phyloP scores from a whole-genome alignment of 2,329 filamentous ascomycete genomes.

The Ascocoryne sarcoides region DNA sequence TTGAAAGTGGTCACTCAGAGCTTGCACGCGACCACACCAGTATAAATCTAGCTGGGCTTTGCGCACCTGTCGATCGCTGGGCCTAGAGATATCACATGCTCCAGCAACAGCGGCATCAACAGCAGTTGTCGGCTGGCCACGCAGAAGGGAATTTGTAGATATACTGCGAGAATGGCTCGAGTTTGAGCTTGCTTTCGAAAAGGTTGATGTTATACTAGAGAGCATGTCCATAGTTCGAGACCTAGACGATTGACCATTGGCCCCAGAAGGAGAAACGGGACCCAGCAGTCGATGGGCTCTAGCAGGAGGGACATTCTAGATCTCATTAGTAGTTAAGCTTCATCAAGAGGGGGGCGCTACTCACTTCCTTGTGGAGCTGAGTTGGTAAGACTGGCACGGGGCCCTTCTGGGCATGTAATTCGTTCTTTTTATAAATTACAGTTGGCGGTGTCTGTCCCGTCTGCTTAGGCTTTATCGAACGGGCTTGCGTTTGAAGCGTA shows the following conservation, averaged over 20 bases:
- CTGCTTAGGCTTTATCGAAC: too few relatives aligned
- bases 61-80: not conserved
- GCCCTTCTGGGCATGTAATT: conserved; percentile 8
- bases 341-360: not conserved
- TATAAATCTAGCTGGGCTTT: not conserved
- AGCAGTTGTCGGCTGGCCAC: conserved; percentile 1
- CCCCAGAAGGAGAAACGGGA: conserved; percentile 11
- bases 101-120: not conserved
- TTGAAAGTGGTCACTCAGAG: conserved; percentile 1
- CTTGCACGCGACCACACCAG: not conserved
- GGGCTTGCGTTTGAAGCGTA: too few relatives aligned
- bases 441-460: too few relatives aligned
- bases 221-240: conserved; percentile 39
- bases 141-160: not conserved
- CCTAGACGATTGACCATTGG: conserved; percentile 27
- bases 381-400: conserved; percentile 9
- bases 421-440: conserved; percentile 1
- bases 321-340: not conserved
- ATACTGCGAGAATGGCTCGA: not conserved
- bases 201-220: conserved; percentile 37
- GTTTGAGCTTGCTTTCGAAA: conserved; percentile 15
- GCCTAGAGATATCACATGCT: not conserved
- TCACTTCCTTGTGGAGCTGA: conserved; percentile 15
- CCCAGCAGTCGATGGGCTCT: conserved; percentile 9
- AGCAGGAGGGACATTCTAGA: conserved; percentile 6